Percentiles rank a stretch among this genome's conserved stretches.
Evolutionary conservation across 2,329 filamentous ascomycete species (phyloP).

Genomic region (Monilinia polystroma): DNA sequence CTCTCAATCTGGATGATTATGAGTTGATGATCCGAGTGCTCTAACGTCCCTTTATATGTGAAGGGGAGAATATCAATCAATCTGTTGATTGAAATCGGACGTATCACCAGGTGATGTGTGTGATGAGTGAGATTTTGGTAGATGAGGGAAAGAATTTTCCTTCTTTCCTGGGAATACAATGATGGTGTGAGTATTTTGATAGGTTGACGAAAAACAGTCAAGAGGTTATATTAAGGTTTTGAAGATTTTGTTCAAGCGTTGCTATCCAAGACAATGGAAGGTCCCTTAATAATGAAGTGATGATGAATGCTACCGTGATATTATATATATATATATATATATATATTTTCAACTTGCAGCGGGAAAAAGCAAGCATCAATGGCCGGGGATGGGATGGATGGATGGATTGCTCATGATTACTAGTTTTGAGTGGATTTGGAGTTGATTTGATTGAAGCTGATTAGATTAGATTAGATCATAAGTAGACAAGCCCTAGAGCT

Average conservation of each 20-base stretch:
- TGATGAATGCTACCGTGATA: no score
- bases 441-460: background rate
- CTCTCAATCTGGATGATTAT: no score
- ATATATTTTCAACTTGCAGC: conserved; percentile 4
- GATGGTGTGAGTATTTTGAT: background rate
- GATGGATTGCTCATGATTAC: background rate
- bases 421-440: no score
- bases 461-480: background rate
- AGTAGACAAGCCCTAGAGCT: background rate
- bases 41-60: no score
- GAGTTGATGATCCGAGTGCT: no score
- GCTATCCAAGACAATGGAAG: background rate
- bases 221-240: conserved; percentile 16
- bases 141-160: background rate
- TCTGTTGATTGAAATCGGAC: no score
- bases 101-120: no score
- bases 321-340: no score
- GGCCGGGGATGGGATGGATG: background rate
- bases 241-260: conserved; percentile 1
- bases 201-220: background rate
- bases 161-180: background rate
- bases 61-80: no score
- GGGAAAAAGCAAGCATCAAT: background rate
- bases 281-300: no score
- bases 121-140: no score